Evolutionary conservation across 805 yeast genomes (phyloP), one percentile per base, ranked within the genome.

Genomic region (Candida qinlingensis): DNA sequence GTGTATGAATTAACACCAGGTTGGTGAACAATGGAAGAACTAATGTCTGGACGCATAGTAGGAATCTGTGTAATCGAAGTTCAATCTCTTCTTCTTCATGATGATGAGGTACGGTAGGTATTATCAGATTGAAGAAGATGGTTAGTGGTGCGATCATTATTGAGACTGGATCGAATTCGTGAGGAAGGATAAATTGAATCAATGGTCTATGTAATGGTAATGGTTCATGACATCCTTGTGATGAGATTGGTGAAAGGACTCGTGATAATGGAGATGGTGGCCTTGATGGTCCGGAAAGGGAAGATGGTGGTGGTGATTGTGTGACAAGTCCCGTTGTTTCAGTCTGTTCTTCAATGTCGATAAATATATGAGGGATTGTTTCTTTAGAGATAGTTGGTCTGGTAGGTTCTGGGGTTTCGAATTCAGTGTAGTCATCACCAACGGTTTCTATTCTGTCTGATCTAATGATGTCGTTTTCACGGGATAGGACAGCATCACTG

Each of bases 61-160:
- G 12, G 2, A 7, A 9, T 7, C 33, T 8, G 25, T 25, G 37
- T 12, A 42, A 33, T 4, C 12, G 33, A 6, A 44, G 8, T 33
- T 30, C 35, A 30, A 26, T 7, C 6, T n/a, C 28, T 29, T 42
- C 33, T 13, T 27, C n/a, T 29, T 37, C 40, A 10, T 7, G 5
- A 38, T 44, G 37, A n/a, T 37, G 37, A 12, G 46, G 41, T 8
- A 44, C 1, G 4, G 48, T 40, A 6, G 49, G 44, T n/a, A 47
- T 47, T 6, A 45, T 11, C 7, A 46, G 29, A 7, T 49, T 42
- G n/a, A 49, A 47, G 7, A 47, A 5, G 12, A 54, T 39, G 4
- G 38, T 34, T 6, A 46, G 9, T 5, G 49, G 49, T 31, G 38
- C 33, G 4, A 26, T 33, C 5, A 33, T 9, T 5, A 37, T 12